A percentile compares a stretch with the other conserved stretches of the same genome.
phyloP scores from a whole-genome alignment of 2,329 filamentous ascomycete species.

The Sordariomycetes sp. region DNA sequence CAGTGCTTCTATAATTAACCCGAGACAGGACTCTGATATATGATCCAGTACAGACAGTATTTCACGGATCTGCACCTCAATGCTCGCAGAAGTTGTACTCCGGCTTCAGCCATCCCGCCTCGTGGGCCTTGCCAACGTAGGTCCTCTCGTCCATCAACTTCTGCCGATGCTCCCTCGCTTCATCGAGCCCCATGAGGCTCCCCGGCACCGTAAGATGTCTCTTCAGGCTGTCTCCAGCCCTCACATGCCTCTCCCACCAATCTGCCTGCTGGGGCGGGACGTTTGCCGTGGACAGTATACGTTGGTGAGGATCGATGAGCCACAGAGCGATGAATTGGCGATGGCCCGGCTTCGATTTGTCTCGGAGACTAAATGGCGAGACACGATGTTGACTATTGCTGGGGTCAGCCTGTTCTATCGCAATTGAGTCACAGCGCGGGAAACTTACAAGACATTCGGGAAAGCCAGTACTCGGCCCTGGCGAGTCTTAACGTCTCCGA shows the following conservation, averaged over 20 bases:
- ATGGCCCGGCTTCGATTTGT: conserved; percentile 37
- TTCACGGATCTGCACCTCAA: conserved; percentile 1
- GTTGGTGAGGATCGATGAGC: conserved; percentile 39
- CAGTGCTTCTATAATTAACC: too few relatives aligned
- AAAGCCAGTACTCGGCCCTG: conserved; percentile 4
- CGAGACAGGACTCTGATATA: too few relatives aligned
- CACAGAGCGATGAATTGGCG: conserved; percentile 43
- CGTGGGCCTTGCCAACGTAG: not conserved
- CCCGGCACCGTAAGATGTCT: too few relatives aligned
- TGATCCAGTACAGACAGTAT: too few relatives aligned
- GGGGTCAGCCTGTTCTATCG: not conserved
- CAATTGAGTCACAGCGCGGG: not conserved
- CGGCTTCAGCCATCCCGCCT: not conserved
- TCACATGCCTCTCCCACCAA: conserved; percentile 14
- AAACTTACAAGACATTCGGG: conserved; percentile 4
- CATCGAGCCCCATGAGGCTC: conserved; percentile 1
- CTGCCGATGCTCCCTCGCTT: conserved; percentile 5
- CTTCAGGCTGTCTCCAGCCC: too few relatives aligned
- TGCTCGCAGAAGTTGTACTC: conserved; percentile 4
- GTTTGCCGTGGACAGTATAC: conserved; percentile 22
- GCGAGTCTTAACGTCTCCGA: conserved; percentile 3
- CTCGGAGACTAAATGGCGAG: conserved; percentile 32
- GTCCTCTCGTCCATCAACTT: conserved; percentile 5
- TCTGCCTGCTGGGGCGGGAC: conserved; percentile 20
- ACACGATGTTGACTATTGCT: conserved; percentile 34